Evolutionary conservation across 768 basidiomycete genomes (phyloP), one percentile per base, ranked within the genome.

Genomic region (Mycena metata): DNA sequence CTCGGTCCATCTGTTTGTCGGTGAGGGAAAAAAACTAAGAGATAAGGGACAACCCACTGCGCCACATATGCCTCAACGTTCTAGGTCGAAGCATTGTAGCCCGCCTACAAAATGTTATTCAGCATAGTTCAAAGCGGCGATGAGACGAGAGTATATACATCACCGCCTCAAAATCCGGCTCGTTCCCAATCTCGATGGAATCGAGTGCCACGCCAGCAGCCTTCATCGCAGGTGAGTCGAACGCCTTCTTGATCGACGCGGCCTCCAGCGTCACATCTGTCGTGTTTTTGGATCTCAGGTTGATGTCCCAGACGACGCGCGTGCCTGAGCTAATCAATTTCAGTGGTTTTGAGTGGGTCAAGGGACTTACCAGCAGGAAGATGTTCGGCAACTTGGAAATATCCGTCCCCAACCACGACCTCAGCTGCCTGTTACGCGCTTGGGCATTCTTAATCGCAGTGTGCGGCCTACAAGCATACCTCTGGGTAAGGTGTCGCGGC

Each of bases 271-370:
- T 75, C 3, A 70, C 78, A 30, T 78, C 76, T 56, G 80, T 80
- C 30, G 78, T 39, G 55, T 81, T 83, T 57, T 70, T 54, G 55
- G 70, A 61, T 24, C 83, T 80, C n/a, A 86, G 70, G 70, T 86
- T 86, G 60, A 86, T 76, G 15, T 83, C 85, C 83, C 83, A 86
- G 19, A 77, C 82, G 67, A 86, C 82, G 46, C 77, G 78, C 3
- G 85, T 84, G n/a, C 82, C 83, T 47, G 21, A 21, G 19, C 19
- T 3, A 39, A 13, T 24, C 1, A 41, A 13, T 55, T 12, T 63
- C 16, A 17, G 6, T 19, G n/a, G 26, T 54, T 19, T 23, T n/a
- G 17, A 9, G 23, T 39, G 17, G 9, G 50, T 19, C 15, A 43
- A 7, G 21, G 17, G 33, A 26, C 56, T 66, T 52, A 76, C 82